Evolutionary conservation across 2,329 filamentous ascomycete genomes (phyloP).

Genomic region (Myriosclerotinia curreyana): DNA sequence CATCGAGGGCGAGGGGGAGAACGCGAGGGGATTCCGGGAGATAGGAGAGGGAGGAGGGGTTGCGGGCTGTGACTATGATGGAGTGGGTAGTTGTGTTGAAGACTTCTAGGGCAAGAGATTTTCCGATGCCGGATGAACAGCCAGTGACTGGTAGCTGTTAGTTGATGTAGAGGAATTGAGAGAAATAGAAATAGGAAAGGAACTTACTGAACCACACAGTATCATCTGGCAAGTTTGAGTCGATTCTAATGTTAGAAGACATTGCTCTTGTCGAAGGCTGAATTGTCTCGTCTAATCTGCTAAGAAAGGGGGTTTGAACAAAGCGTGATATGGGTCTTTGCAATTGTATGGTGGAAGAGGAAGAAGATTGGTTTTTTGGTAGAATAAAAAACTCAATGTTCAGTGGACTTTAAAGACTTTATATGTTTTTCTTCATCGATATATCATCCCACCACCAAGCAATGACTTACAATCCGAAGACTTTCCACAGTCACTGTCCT

Average conservation of each 20-base stretch:
- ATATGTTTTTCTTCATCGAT: neutral
- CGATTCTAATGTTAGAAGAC: neutral
- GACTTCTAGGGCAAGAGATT: conserved; percentile 41
- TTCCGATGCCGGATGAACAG: conserved; percentile 47
- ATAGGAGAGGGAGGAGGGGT: conserved; percentile 41
- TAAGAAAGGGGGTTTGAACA: neutral
- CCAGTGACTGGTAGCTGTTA: conserved; percentile 42
- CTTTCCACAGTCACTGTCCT: neutral
- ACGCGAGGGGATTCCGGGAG: conserved; percentile 42
- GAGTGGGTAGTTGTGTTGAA: conserved; percentile 40
- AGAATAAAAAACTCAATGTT: neutral
- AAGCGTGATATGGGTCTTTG: neutral
- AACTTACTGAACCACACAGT: conserved; percentile 18
- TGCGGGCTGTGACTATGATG: conserved; percentile 50
- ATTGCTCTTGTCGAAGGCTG: neutral
- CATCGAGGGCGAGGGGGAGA: conserved; percentile 47
- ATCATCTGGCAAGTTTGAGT: conserved; percentile 5
- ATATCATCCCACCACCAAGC: neutral
- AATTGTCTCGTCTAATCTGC: neutral
- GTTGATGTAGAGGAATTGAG: too few species aligned
- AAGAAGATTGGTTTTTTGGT: too few species aligned
- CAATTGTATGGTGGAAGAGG: neutral
- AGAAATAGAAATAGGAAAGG: too few species aligned
- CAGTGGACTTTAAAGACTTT: neutral
- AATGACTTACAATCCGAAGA: too few species aligned